Base-by-base conservation (phyloP, 1,284 basidiomycete species). In the Cystobasidium slooffiae region DNA sequence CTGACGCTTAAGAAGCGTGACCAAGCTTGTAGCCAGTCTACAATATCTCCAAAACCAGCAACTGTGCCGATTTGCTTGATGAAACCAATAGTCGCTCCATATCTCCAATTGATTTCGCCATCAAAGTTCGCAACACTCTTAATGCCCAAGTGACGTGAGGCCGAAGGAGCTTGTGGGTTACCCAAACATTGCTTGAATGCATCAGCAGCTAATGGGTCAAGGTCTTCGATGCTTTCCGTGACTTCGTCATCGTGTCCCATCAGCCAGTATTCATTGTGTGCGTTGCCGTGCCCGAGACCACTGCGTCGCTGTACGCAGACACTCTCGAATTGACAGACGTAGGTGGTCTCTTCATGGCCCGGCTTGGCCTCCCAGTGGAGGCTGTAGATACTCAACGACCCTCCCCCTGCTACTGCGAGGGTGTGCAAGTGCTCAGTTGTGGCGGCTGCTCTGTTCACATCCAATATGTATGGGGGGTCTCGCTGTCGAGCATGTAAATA, bases 1-100 rank as follows among this genome's bases (percentile, higher is more conserved):
- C 56, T 59, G n/a, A 59, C 9, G 56, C 56, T 59, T 39, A 59
- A 41, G 39, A 59, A 41, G 14, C 56, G 56, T 9, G 56, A 59
- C 56, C 56, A 59, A 39, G 56, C 39, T 59, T 59, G 37, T 18
- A 59, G 56, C 39, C 56, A 41, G 43, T 31, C 31, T n/a, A 59
- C 7, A 6, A 39, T 41, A n/a, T 41, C 37, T 41, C 46, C 7
- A 14, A 31, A n/a, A n/a, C 20, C 6, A 2, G 20, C 31, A 41
- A n/a, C 24, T 4, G 39, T 31, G 56, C 31, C 39, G n/a, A 10
- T 24, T 24, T 41, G 9, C 12, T 59, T 18, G 31, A 39, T 16
- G 1, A 59, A 41, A 4, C 14, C 56, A 18, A 59, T 18, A 24
- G 56, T 59, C 14, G 56, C 39, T 31, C 37, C 56, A 43, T 59